Evolutionary conservation across 2,329 filamentous ascomycete species (phyloP), one percentile per base, ranked within the genome.

Genomic region (Chaetomiaceae sp.): DNA sequence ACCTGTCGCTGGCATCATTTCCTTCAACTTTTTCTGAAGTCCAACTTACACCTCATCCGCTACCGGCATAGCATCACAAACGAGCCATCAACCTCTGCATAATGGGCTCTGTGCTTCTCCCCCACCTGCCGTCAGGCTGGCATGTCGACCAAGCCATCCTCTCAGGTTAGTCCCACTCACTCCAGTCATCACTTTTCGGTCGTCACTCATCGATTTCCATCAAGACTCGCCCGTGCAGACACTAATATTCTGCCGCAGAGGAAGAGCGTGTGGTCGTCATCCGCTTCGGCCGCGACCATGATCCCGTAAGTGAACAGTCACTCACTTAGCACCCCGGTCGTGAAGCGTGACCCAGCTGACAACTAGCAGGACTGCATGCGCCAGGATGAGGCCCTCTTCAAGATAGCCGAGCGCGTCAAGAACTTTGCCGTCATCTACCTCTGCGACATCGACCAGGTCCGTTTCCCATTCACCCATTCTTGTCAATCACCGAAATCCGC

Each of bases 91-190:
- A 25, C 6, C 25, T 19, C 31, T 11, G 5, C 46, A 53, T 12
- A 33, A 82, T 82, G 79, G 90, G 91, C 64, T 96, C 91, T 65
- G 88, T 96, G 59, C 88, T 95, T 46, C 84, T 99, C 49, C 92
- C 92, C 42, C 92, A 97, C 72, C 81, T 99, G 43, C 82, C 83
- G 63, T 91, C 88, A 38, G 94, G 89, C 71, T 99, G 92, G 94
- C 94, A 99, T 72, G 94, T 99, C 67, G 94, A 97, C 77, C 91
- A 97, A 74, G 91, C 91, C 59, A 96, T 96, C 67, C 84, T 89
- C 67, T 53, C 54, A 47, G 37, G 60, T 58, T 23, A 46, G 57
- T 47, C 11, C 7, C 19, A 20, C 40, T 36, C 40, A 9, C n/a
- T 33, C 48, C 55, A 19, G 67, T 54, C 81, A n/a, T 25, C 27